Percentiles rank a stretch among this genome's conserved stretches.
Evolutionary conservation across 2,329 filamentous ascomycete genomes (phyloP).

Genomic region (Allantophomopsis cytisporea): DNA sequence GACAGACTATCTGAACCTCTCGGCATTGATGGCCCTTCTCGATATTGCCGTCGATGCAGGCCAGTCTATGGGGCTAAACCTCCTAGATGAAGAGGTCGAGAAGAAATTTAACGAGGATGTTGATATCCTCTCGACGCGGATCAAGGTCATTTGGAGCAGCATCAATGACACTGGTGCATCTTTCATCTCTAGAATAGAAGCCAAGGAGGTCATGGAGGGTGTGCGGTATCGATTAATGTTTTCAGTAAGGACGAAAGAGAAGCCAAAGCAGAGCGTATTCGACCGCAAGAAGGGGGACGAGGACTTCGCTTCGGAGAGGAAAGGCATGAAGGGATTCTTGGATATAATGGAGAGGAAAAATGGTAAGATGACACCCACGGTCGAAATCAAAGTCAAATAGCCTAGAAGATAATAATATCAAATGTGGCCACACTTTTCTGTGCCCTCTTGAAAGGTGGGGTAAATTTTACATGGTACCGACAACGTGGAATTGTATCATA

Average conservation of each 20-base stretch:
- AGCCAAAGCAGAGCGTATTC: constrained; percentile 38
- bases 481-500: constrained; percentile 15
- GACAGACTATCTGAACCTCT: constrained; percentile 58
- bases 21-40: constrained; percentile 52
- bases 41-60: constrained; percentile 65
- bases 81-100: constrained; percentile 19
- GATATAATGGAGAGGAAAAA: constrained; percentile 1
- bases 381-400: neutral
- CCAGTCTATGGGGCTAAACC: constrained; percentile 14
- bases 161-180: constrained; percentile 67
- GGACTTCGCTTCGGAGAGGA: constrained; percentile 15
- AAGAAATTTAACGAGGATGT: constrained; percentile 56
- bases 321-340: constrained; percentile 13
- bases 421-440: neutral
- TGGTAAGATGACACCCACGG: neutral
- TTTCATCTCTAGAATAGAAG: constrained; percentile 58
- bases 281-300: constrained; percentile 16
- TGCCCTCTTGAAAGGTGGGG: neutral
- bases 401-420: neutral
- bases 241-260: constrained; percentile 51
- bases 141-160: constrained; percentile 42
- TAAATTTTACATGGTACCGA: too few relatives aligned
- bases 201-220: constrained; percentile 63
- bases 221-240: constrained; percentile 62
- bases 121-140: constrained; percentile 46